Evolutionary conservation across 106 monocot genomes (phyloP), one percentile per base, ranked within the genome.

Genomic region (Dendrobium huoshanense): DNA sequence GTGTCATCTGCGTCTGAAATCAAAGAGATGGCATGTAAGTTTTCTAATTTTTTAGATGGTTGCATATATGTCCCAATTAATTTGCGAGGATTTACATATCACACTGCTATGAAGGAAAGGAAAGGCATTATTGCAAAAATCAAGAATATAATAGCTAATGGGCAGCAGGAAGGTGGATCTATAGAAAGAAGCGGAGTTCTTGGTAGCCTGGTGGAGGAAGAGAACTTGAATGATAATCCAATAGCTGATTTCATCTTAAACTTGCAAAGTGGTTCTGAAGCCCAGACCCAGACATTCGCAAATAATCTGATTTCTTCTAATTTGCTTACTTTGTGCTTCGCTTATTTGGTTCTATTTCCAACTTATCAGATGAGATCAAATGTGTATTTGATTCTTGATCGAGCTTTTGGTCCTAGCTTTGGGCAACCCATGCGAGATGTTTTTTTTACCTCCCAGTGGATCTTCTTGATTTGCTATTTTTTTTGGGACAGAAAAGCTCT

Each of bases 401-500:
- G 74, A 81, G 55, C 87, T 85, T 55, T 93, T 29, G 92, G 95
- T 56, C n/a, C 65, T 43, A 87, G 91, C 16, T 91, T 88, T 87
- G 98, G 93, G 72, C 77, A 93, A 22, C 82, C 87, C 43, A 91
- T 99, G 67, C 88, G 88, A n/a, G n/a, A n/a, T n/a, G n/a, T n/a
- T n/a, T n/a, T n/a, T n/a, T n/a, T n/a, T n/a, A n/a, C n/a, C n/a
- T 99, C 43, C 91, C 98, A 79, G 81, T 87, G 17, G 98, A 99
- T 61, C 98, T 95, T 67, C 77, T 87, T 44, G 98, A 99, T 9
- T 48, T 99, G 81, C 42, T 99, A 40, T 95, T 88, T 87, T 75
- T 99, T 74, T 82, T 99, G 41, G 98, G 92, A 19, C 92, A 87
- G 55, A n/a, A n/a, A n/a, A n/a, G n/a, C n/a, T n/a, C n/a, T n/a